These are phyloP conservation scores for Rhodomyrtus tomentosa DNA, from an alignment of 345 rosid genomes.

Conservation along the genomic window DNA sequence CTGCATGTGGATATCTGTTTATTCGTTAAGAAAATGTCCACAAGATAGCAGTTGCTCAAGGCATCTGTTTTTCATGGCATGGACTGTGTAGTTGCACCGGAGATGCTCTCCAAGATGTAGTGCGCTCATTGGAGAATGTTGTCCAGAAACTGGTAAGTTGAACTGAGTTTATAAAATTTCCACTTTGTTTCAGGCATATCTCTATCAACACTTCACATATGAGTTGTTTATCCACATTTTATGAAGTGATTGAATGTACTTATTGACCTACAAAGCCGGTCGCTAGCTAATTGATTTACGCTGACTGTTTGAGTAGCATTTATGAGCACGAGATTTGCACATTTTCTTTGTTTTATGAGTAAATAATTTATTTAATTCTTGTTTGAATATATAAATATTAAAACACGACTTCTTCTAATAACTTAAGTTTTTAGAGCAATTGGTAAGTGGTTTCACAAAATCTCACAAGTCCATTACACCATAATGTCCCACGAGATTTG, in stretches of 20 bases:
- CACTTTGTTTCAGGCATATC: not conserved
- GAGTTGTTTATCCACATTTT: not conserved
- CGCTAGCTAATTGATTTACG: not conserved
- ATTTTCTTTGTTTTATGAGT: not conserved
- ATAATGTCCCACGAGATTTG: too few species aligned
- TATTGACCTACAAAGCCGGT: not conserved
- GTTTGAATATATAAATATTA: too few species aligned
- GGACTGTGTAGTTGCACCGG: fast-evolving
- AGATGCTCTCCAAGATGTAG: not conserved
- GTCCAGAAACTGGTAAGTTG: not conserved
- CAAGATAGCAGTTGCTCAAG: not conserved
- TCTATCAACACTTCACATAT: not conserved
- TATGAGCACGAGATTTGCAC: not conserved
- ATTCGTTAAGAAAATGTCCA: not conserved
- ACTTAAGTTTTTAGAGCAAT: too few species aligned
- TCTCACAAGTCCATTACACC: too few species aligned
- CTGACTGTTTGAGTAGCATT: not conserved
- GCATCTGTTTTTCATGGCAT: not conserved
- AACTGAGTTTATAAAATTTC: not conserved
- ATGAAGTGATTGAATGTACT: not conserved
- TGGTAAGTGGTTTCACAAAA: too few species aligned
- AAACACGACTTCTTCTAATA: too few species aligned
- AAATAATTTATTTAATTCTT: too few species aligned
- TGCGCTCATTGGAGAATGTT: not conserved
- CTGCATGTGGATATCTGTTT: not conserved